These are phyloP conservation scores for Aspergillus kassunensis DNA, from an alignment of 495 filamentous ascomycete genomes.

Conservation along the genomic window DNA sequence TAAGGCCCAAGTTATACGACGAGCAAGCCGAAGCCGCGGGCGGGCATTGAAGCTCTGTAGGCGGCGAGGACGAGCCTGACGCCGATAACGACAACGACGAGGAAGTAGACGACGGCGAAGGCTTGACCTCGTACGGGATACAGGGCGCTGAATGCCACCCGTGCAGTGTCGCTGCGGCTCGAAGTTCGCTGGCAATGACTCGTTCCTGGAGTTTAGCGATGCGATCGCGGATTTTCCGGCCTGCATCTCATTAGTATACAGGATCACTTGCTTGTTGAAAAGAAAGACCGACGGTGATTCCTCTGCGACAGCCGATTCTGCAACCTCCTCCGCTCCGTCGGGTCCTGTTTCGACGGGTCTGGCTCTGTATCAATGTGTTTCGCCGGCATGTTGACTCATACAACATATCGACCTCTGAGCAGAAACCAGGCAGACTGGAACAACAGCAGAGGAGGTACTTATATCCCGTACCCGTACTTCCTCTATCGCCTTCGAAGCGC, in stretches of 20 bases:
- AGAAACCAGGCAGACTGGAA: not conserved
- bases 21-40: not conserved
- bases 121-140: slow-evolving; percentile 12
- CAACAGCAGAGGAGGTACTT: not conserved
- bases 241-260: slow-evolving; percentile 11
- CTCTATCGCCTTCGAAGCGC: not conserved
- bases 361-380: not conserved
- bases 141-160: slow-evolving; percentile 22
- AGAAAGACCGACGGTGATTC: slow-evolving; percentile 28
- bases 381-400: not conserved
- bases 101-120: slow-evolving; percentile 9
- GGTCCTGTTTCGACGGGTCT: slow-evolving; percentile 8
- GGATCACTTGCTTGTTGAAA: no score
- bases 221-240: slow-evolving; percentile 39
- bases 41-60: not conserved
- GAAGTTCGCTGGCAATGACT: slow-evolving; percentile 39
- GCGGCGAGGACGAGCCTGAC: not conserved
- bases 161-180: slow-evolving; percentile 30
- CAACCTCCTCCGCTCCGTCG: slow-evolving; percentile 21
- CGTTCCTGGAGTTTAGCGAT: slow-evolving; percentile 44
- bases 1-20: not conserved
- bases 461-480: not conserved
- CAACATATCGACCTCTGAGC: not conserved
- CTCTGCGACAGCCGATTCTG: slow-evolving; percentile 37
- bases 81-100: not conserved